Evolutionary conservation across 2,329 filamentous ascomycete species (phyloP).

Genomic region (Berkeleyomyces rouxiae): DNA sequence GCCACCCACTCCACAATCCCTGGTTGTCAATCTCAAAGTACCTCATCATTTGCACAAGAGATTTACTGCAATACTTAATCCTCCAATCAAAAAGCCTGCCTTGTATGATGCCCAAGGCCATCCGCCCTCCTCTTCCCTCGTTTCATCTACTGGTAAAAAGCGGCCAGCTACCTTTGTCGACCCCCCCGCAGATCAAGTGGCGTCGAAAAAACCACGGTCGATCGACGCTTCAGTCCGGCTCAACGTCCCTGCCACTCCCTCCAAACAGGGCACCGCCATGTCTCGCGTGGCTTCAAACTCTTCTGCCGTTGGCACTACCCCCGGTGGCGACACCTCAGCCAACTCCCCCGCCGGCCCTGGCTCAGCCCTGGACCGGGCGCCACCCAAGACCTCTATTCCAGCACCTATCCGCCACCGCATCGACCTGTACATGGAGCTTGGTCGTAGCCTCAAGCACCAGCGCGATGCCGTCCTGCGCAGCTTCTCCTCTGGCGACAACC

Average conservation of each 20-base stretch:
- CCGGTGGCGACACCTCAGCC: neutral
- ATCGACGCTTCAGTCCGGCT: slow-evolving; percentile 7
- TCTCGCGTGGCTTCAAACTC: slow-evolving; percentile 10
- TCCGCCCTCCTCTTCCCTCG: neutral
- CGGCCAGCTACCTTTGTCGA: slow-evolving; percentile 9
- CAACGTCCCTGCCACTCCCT: slow-evolving; percentile 10
- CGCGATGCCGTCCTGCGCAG: slow-evolving; percentile 29
- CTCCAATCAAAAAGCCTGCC: slow-evolving; percentile 16
- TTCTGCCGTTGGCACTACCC: slow-evolving; percentile 4
- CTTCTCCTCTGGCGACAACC: slow-evolving; percentile 17
- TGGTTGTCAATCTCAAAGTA: slow-evolving; percentile 4
- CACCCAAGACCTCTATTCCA: neutral
- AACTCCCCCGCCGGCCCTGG: slow-evolving; percentile 3
- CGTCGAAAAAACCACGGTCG: slow-evolving; percentile 11
- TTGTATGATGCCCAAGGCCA: neutral
- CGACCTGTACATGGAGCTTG: slow-evolving; percentile 23
- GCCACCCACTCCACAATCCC: neutral
- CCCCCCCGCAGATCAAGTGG: slow-evolving; percentile 9
- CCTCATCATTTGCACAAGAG: neutral
- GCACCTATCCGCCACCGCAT: slow-evolving; percentile 15
- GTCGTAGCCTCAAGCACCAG: slow-evolving; percentile 36
- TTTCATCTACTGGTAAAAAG: slow-evolving; percentile 7
- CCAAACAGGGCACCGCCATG: slow-evolving; percentile 5
- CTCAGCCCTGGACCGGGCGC: neutral
- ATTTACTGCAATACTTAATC: slow-evolving; percentile 8